Percentiles rank a stretch among this genome's conserved stretches.
These are phyloP conservation scores for Pichiaceae sp. DNA, from an alignment of 1,139 yeast species.

Conservation along the genomic window DNA sequence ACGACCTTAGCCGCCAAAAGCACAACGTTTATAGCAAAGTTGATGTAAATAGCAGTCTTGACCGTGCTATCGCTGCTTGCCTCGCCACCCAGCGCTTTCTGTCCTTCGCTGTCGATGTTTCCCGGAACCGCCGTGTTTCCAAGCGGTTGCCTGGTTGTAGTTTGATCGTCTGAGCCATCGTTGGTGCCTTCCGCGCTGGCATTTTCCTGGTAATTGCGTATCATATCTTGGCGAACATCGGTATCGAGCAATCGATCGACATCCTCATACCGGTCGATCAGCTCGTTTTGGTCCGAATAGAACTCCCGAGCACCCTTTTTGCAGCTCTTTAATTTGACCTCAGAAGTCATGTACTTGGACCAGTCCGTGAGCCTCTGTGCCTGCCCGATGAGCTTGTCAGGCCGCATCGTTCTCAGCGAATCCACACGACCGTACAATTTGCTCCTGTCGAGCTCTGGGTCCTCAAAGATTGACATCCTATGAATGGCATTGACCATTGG, in stretches of 20 bases:
- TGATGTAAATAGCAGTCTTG: slow-evolving; percentile 54
- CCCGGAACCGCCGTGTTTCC: slow-evolving; percentile 41
- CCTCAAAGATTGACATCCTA: slow-evolving; percentile 15
- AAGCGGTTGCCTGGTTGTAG: background rate
- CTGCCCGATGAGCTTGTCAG: slow-evolving; percentile 49
- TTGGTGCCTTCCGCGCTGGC: slow-evolving; percentile 7
- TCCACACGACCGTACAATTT: slow-evolving; percentile 16
- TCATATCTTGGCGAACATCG: slow-evolving; percentile 60
- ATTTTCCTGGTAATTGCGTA: slow-evolving; percentile 49
- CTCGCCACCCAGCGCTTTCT: slow-evolving; percentile 34
- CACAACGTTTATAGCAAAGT: slow-evolving; percentile 52
- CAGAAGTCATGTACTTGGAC: slow-evolving; percentile 27
- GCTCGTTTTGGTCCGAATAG: slow-evolving; percentile 47
- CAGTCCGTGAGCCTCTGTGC: slow-evolving; percentile 33
- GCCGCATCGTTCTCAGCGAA: slow-evolving; percentile 38
- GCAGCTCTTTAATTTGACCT: slow-evolving; percentile 22
- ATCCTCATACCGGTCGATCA: slow-evolving; percentile 48
- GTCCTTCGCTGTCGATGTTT: slow-evolving; percentile 47
- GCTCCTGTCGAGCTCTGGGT: slow-evolving; percentile 5
- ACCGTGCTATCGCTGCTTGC: slow-evolving; percentile 39
- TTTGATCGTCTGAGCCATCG: too few relatives aligned
- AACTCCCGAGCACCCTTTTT: slow-evolving; percentile 25
- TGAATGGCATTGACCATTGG: slow-evolving; percentile 3
- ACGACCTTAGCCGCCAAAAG: slow-evolving; percentile 52
- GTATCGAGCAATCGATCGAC: slow-evolving; percentile 65